phyloP scores from a whole-genome alignment of 139 green algal genomes.

The Chlamydomonas sp. region DNA sequence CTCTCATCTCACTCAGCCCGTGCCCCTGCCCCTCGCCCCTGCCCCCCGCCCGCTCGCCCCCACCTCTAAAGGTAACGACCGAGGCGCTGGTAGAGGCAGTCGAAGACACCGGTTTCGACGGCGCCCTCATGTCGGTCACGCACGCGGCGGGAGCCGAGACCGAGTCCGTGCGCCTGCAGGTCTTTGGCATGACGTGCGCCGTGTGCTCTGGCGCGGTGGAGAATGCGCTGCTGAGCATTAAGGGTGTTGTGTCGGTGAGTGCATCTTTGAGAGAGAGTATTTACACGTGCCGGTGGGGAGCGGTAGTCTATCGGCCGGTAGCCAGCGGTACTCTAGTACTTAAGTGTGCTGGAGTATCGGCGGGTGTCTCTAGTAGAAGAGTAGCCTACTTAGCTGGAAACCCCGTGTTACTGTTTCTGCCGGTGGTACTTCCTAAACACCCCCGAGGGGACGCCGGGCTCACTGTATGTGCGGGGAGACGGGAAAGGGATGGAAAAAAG shows the following conservation, averaged over 20 bases:
- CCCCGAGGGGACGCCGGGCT: too few species aligned
- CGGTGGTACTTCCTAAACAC: too few species aligned
- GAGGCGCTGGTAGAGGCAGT: slow-evolving; percentile 44
- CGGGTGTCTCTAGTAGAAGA: neutral
- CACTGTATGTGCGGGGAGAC: too few species aligned
- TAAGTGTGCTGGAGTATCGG: neutral
- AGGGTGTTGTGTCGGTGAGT: slow-evolving; percentile 38
- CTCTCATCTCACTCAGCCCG: too few species aligned
- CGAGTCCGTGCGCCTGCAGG: neutral
- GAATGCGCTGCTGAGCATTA: slow-evolving; percentile 33
- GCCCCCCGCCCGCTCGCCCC: too few species aligned
- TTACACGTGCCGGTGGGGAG: slow-evolving; percentile 14
- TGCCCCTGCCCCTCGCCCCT: too few species aligned
- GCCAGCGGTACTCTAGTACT: neutral
- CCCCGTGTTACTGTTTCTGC: neutral
- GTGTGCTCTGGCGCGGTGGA: slow-evolving; percentile 67
- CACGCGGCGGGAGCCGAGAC: neutral
- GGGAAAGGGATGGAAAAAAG: too few species aligned
- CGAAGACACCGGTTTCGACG: slow-evolving; percentile 64
- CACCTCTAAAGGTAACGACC: slow-evolving; percentile 12
- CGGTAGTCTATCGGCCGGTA: neutral
- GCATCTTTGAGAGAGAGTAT: slow-evolving; percentile 40
- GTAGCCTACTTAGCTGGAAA: neutral
- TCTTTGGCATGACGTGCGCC: slow-evolving; percentile 73
- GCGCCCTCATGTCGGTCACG: neutral